Evolutionary conservation across 2,329 filamentous ascomycete species (phyloP), one percentile per base, ranked within the genome.

Genomic region (Paecilomyces fulvus): DNA sequence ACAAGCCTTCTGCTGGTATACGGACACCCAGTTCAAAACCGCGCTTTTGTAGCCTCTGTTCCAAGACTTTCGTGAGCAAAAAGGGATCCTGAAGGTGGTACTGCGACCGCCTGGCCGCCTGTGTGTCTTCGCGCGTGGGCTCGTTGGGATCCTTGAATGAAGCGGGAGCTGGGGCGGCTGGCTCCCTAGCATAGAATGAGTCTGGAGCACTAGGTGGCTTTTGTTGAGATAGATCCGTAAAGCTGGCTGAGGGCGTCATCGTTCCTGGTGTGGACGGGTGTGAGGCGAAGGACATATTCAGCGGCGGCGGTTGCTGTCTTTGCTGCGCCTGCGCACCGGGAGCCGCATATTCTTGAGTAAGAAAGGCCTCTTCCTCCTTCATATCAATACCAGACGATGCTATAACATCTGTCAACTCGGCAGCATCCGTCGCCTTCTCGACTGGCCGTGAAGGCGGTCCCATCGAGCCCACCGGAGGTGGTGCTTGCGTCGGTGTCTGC

Each of bases 331-430:
- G 67, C 53, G 65, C 65, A 56, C 64, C 66, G 79, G 55, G 77
- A 73, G 57, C 72, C 63, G 64, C 75, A 70, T 67, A 79, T 66
- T 67, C 77, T 67, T 67, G 85, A 49, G 89, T 86, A 70, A 94
- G 79, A 62, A 85, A 89, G 64, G 91, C 89, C 67, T 95, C 90
- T 71, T 96, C 92, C 61, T 90, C 90, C 57, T 87, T 85, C 51
- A 96, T 74, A 75, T 96, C 89, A 60, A 96, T 90, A 52, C 90
- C 91, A 14, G 90, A 92, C 17, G 88, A 89, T 17, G 87, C 86
- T 55, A 96, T 74, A 53, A 91, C 88, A 74, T 96, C 92, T 61
- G 87, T 89, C 50, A 92, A 81, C 65, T 95, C 90, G 64, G 92
- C 71, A 52, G 73, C 70, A 72, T 83, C 73, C 55, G 79, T 80